Evolutionary conservation across 345 rosid species (phyloP), one percentile per base, ranked within the genome.

Genomic region (Triadica sebifera): DNA sequence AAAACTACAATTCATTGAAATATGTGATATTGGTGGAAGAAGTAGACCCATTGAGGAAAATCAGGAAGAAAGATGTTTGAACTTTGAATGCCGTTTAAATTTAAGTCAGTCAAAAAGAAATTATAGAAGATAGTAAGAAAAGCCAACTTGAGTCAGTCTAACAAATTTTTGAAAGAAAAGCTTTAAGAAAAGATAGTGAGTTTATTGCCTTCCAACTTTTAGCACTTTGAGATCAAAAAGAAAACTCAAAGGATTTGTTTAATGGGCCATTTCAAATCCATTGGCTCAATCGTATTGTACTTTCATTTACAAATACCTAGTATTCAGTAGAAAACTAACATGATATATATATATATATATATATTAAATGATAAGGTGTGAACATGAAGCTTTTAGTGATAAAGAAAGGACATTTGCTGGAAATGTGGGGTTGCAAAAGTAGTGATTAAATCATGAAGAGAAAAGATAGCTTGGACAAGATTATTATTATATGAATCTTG

Each of bases 21-120:
- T 56, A 61, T 24, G 78, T 46, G 82, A 76, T 15, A 43, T 10
- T 77, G 47, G 38, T 12, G 51, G 58, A 43, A 56, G 43, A 9
- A 20, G 67, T 59, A 72, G 55, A 71, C 76, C 53, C 39, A 37
- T 49, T 41, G 79, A 56, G 67, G 70, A 63, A 50, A 68, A 68
- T 67, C 67, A 62, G 52, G 78, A 64, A 72, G 65, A 80, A 57
- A 65, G 77, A 77, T 69, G 68, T 49, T 64, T 64, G 71, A 75
- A 79, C 72, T 78, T 78, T 60, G 79, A 79, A 77, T 74, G 78
- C 66, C 46, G 57, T 67, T 55, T 20, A 55, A 19, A 19, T 43
- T 49, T 25, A 57, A 79, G 85, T 78, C 85, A 83, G 87, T 86
- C 89, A 87, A 87, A 67, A 85, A 87, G 88, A 81, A 79, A 77